Conservation (phyloP, 2,329 filamentous ascomycete species). For the Plectosphaerella plurivora region DNA sequence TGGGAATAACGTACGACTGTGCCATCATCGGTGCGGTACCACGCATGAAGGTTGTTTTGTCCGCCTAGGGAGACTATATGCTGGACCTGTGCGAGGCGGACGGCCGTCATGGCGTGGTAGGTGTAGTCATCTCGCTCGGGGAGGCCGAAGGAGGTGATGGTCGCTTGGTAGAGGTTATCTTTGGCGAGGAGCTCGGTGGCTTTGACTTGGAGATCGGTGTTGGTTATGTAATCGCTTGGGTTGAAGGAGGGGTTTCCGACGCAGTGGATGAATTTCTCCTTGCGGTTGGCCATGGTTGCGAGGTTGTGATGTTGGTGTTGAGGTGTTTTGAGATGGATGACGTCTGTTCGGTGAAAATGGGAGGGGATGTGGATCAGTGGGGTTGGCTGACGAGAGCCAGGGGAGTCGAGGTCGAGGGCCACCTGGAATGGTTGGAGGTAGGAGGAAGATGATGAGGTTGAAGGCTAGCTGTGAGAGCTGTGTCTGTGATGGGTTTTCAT, state of each 20-base stretch:
- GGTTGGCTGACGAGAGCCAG: too few species aligned
- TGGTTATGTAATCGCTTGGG: constrained; percentile 33
- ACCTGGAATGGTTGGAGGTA: too few species aligned
- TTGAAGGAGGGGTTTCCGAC: constrained; percentile 39
- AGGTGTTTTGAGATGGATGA: neutral
- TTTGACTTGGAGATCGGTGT: constrained; percentile 30
- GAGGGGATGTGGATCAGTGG: too few species aligned
- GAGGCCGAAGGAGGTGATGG: constrained; percentile 37
- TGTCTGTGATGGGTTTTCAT: too few species aligned
- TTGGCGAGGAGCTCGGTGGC: constrained; percentile 31
- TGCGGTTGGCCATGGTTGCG: neutral
- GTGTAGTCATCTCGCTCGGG: constrained; percentile 40
- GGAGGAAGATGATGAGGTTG: too few species aligned
- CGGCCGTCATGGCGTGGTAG: constrained; percentile 47
- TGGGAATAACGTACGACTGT: constrained; percentile 20
- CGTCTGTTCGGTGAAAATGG: neutral
- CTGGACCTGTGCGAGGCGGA: constrained; percentile 44
- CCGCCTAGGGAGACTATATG: constrained; percentile 36
- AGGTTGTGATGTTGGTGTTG: neutral
- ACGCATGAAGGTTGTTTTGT: constrained; percentile 41
- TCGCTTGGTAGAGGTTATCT: constrained; percentile 38
- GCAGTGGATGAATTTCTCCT: constrained; percentile 29
- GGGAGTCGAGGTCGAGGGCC: too few species aligned
- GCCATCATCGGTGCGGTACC: constrained; percentile 38
- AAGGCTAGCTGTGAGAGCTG: too few species aligned